Evolutionary conservation across 2,329 filamentous ascomycete species (phyloP), one percentile per base, ranked within the genome.

Genomic region (Mariannaea sp.): DNA sequence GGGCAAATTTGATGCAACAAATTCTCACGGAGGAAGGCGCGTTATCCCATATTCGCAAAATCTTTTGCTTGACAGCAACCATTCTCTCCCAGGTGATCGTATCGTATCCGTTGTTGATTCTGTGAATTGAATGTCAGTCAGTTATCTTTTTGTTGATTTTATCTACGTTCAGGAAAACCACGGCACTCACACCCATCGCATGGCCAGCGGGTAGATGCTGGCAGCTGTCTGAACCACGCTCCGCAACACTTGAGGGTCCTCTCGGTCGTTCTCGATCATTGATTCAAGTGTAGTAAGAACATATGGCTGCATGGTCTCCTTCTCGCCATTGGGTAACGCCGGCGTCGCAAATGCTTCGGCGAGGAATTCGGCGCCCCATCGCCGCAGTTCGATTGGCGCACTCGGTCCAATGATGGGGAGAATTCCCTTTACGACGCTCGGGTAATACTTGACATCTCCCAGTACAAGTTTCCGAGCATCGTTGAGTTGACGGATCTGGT

Each of bases 111-210:
- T 95, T 92, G 73, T 90, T 87, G 71, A 96, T 90, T 73, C 92
- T 97, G 76, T 61, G 67, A 50, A 60, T 9, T 24, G 44, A 73
- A 66, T 56, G 51, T 64, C 58, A 68, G 70, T 49, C 59, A 70
- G 61, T 65, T 29, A 33, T 32, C 16, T 24, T 52, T n/a, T n/a
- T n/a, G n/a, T n/a, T n/a, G n/a, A n/a, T n/a, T n/a, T n/a, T n/a
- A n/a, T n/a, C n/a, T n/a, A n/a, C n/a, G n/a, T n/a, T n/a, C n/a
- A n/a, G n/a, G n/a, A n/a, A n/a, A n/a, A n/a, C n/a, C n/a, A n/a
- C n/a, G n/a, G n/a, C n/a, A 92, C 92, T 79, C 87, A 97, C 92
- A 92, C 94, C 83, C 95, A 92, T 75, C 90, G 85, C 80, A 97
- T 87, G 30, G 95, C 86, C 61, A 96, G 80, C 51, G 92, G 90